A percentile compares a stretch with the other conserved stretches of the same genome.
These are phyloP conservation scores for Blastobotrys attinorum DNA, from an alignment of 805 yeast species.

Conservation along the genomic window DNA sequence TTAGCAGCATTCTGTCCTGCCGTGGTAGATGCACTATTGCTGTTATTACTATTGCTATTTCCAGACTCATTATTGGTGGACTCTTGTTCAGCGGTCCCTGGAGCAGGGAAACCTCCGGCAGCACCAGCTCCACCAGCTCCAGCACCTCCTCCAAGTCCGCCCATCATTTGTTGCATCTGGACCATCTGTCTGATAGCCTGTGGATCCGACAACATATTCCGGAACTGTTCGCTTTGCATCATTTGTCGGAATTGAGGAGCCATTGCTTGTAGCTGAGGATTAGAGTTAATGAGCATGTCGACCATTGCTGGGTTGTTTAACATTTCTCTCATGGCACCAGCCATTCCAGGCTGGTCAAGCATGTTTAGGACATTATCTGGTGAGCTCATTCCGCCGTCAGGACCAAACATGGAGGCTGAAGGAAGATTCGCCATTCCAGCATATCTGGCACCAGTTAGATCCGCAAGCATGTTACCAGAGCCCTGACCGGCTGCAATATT, in stretches of 20 bases:
- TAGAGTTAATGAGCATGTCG: conserved; percentile 70
- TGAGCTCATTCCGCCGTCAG: conserved; percentile 90
- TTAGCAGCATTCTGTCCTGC: conserved; percentile 5
- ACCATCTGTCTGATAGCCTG: conserved; percentile 42
- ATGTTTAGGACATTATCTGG: conserved; percentile 66
- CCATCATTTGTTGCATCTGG: conserved; percentile 53
- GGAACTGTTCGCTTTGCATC: conserved; percentile 75
- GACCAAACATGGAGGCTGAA: conserved; percentile 80
- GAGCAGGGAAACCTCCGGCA: conserved; percentile 18
- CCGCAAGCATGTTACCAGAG: conserved; percentile 84
- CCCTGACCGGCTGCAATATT: conserved; percentile 84
- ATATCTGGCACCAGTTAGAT: conserved; percentile 88
- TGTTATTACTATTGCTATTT: neutral
- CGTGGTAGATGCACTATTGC: conserved; percentile 3
- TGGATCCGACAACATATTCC: conserved; percentile 77
- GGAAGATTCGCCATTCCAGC: conserved; percentile 92
- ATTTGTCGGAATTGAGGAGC: conserved; percentile 84
- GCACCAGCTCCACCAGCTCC: conserved; percentile 25
- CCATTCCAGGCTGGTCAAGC: conserved; percentile 76
- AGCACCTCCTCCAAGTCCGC: conserved; percentile 26
- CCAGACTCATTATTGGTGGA: conserved; percentile 13
- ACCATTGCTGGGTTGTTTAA: conserved; percentile 82
- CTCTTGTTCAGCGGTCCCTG: conserved; percentile 8
- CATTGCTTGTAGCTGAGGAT: conserved; percentile 73
- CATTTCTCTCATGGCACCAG: conserved; percentile 75